phyloP scores from a whole-genome alignment of 2,329 filamentous ascomycete species.

The Diplodia scrobiculata region DNA sequence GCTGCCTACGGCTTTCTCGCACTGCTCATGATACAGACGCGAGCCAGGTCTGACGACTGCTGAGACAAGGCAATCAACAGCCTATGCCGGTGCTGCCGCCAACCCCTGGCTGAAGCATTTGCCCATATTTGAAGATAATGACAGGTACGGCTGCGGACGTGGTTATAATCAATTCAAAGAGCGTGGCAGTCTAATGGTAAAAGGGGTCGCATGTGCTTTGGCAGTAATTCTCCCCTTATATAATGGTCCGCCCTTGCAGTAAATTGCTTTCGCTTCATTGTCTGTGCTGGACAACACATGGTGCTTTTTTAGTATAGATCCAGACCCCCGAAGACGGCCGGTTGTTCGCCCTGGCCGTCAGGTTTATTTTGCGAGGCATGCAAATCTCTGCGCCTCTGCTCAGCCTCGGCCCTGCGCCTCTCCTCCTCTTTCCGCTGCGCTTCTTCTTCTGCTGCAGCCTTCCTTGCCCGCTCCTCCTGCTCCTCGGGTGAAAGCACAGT shows the following conservation, averaged over 20 bases:
- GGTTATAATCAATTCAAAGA: background rate
- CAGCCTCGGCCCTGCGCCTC: conserved; percentile 40
- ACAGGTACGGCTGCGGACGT: background rate
- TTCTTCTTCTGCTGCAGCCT: conserved; percentile 34
- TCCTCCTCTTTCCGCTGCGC: conserved; percentile 46
- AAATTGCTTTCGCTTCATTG: too few species aligned
- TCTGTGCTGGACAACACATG: background rate
- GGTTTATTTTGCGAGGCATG: conserved; percentile 4
- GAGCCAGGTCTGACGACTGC: too few species aligned
- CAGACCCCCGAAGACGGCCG: conserved; percentile 24
- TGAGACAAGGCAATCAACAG: background rate
- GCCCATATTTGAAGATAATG: background rate
- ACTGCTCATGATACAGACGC: background rate
- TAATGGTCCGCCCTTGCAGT: too few species aligned
- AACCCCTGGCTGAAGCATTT: background rate
- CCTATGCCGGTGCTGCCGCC: background rate
- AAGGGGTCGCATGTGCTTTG: background rate
- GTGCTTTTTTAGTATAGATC: conserved; percentile 16
- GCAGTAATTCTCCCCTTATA: background rate
- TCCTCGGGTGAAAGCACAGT: conserved; percentile 49
- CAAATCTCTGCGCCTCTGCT: conserved; percentile 37
- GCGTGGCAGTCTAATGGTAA: background rate
- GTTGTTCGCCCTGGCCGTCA: conserved; percentile 19
- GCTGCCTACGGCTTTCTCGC: too few species aligned
- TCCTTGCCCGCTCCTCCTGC: conserved; percentile 32